Evolutionary conservation across 768 basidiomycete species (phyloP).

Genomic region (Sistotremastrum niveocremeum): DNA sequence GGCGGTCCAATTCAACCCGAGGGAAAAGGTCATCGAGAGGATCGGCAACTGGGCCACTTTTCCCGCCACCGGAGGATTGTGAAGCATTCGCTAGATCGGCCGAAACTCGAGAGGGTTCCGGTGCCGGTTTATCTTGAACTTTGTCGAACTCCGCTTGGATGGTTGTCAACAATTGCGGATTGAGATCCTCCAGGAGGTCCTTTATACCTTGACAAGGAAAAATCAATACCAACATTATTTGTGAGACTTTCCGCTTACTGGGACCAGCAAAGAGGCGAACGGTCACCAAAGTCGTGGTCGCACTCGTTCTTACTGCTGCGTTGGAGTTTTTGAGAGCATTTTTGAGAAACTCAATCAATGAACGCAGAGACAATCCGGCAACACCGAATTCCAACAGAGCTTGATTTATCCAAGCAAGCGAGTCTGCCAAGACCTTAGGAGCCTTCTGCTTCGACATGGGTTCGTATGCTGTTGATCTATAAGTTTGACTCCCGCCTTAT

Average conservation of each 20-base stretch:
- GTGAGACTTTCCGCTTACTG: slow-evolving; percentile 33
- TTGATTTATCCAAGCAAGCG: slow-evolving; percentile 76
- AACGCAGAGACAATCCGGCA: slow-evolving; percentile 67
- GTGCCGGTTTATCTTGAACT: slow-evolving; percentile 60
- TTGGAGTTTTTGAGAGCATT: slow-evolving; percentile 82
- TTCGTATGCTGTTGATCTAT: slow-evolving; percentile 58
- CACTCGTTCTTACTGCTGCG: slow-evolving; percentile 82
- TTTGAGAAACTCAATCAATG: slow-evolving; percentile 86
- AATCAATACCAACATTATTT: background rate
- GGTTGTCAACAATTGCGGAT: slow-evolving; percentile 82
- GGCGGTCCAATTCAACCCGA: slow-evolving; percentile 78
- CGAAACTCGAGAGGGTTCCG: slow-evolving; percentile 66
- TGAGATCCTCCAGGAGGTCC: slow-evolving; percentile 86
- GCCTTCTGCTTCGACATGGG: slow-evolving; percentile 92
- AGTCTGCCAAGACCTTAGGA: slow-evolving; percentile 90
- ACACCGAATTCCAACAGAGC: slow-evolving; percentile 87
- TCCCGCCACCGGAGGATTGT: slow-evolving; percentile 27
- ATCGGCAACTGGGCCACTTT: slow-evolving; percentile 35
- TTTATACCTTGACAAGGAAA: slow-evolving; percentile 51
- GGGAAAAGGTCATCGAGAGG: slow-evolving; percentile 92
- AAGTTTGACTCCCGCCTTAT: slow-evolving; percentile 1
- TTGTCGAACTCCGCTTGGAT: slow-evolving; percentile 91
- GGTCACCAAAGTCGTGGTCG: slow-evolving; percentile 86
- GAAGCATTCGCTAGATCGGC: slow-evolving; percentile 51
- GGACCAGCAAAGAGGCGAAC: slow-evolving; percentile 85